Conservation (phyloP, 768 basidiomycete genomes). For the Suillus hirtellus region DNA sequence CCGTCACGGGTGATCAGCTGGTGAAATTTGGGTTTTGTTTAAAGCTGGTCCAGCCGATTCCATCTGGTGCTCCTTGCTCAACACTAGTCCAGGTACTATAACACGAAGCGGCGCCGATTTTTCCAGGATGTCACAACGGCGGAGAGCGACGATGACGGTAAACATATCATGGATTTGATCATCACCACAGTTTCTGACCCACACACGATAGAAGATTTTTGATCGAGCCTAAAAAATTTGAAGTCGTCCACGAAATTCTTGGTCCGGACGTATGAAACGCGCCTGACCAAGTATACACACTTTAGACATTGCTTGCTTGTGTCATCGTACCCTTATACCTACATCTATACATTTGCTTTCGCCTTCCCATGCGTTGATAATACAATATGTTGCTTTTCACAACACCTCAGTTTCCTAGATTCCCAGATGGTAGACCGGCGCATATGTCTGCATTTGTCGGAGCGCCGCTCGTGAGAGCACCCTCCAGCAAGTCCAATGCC, state of each 20-base stretch:
- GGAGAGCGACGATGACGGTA: neutral
- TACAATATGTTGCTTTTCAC: neutral
- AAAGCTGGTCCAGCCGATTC: too few relatives aligned
- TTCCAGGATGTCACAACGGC: neutral
- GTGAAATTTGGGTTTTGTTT: too few relatives aligned
- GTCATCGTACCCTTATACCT: neutral
- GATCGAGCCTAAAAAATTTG: neutral
- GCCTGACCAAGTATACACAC: neutral
- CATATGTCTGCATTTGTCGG: neutral
- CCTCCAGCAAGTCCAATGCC: conserved; percentile 48
- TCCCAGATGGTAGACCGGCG: neutral
- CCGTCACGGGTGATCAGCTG: too few relatives aligned
- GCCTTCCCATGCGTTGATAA: neutral
- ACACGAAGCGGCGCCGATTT: neutral
- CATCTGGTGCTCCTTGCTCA: too few relatives aligned
- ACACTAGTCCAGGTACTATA: too few relatives aligned
- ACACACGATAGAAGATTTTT: neutral
- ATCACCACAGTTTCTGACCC: neutral
- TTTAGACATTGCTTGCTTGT: neutral
- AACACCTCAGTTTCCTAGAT: conserved; percentile 1
- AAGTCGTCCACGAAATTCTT: neutral
- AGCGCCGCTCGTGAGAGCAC: conserved; percentile 29
- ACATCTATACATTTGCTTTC: conserved; percentile 1
- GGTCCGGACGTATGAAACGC: neutral
- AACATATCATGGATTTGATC: neutral